phyloP scores from a whole-genome alignment of 31 red algal genomes.

The Bonnemaisonia californica region DNA sequence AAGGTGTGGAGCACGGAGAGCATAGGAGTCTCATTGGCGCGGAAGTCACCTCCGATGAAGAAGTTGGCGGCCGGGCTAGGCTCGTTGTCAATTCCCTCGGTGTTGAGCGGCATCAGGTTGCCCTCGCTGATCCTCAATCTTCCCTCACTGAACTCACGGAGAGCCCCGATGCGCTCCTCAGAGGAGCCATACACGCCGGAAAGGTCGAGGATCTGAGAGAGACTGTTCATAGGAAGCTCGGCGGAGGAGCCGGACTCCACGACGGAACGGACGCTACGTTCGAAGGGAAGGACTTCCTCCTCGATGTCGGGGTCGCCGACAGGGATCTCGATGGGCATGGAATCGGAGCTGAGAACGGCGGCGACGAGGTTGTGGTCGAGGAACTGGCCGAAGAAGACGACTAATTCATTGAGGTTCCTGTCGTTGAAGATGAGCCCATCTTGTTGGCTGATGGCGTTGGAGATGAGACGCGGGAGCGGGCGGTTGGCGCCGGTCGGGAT shows the following conservation, averaged over 20 bases:
- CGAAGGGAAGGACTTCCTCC: neutral
- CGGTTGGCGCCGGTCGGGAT: neutral
- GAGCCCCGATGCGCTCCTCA: neutral
- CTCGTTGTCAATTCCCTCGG: neutral
- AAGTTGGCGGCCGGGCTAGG: neutral
- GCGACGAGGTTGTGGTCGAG: conserved; percentile 21
- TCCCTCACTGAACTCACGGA: neutral
- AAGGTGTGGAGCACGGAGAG: conserved; percentile 13
- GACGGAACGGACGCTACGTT: neutral
- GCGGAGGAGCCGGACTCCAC: neutral
- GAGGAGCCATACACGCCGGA: conserved; percentile 15
- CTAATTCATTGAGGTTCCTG: conserved; percentile 14
- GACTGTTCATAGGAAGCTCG: neutral
- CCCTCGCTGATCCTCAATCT: neutral
- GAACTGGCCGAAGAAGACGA: neutral
- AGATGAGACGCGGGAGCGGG: conserved; percentile 6
- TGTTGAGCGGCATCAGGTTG: conserved; percentile 18
- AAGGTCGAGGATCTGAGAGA: conserved; percentile 18
- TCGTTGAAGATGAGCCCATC: neutral
- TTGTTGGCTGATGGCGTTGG: neutral
- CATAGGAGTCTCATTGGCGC: conserved; percentile 11
- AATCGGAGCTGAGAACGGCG: neutral
- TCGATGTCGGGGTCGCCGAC: neutral
- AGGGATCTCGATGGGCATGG: neutral
- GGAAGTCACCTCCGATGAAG: conserved; percentile 5